Conservation (phyloP, 768 basidiomycete species). For the Infundibulicybe gibba region DNA sequence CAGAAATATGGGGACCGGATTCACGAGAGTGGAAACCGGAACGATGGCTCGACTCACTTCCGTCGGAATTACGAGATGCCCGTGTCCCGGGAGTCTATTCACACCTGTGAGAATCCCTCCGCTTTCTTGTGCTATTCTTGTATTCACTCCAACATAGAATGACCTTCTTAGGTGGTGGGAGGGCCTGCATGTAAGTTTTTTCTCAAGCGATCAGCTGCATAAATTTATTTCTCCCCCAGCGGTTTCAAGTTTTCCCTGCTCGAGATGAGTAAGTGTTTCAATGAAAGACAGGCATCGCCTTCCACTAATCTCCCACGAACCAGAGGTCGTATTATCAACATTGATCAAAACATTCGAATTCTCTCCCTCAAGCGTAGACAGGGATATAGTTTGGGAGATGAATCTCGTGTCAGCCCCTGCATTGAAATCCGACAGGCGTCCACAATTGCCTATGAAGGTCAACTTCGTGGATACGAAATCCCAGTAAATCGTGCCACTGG, state of each 20-base stretch:
- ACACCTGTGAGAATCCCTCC: slow-evolving; percentile 27
- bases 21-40: slow-evolving; percentile 50
- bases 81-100: slow-evolving; percentile 43
- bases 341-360: not conserved
- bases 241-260: slow-evolving; percentile 55
- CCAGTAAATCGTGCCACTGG: no score
- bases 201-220: not conserved
- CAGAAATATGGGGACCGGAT: slow-evolving; percentile 44
- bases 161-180: slow-evolving; percentile 40
- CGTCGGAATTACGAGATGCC: slow-evolving; percentile 27
- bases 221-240: slow-evolving; percentile 14
- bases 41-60: slow-evolving; percentile 40
- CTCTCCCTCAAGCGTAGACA: not conserved
- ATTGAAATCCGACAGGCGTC: not conserved
- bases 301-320: not conserved
- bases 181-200: slow-evolving; percentile 42
- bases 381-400: not conserved
- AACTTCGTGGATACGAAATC: not conserved
- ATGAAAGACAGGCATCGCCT: not conserved
- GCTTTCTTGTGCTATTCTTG: not conserved
- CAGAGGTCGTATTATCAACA: not conserved
- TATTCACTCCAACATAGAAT: slow-evolving; percentile 21
- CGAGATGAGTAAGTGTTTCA: slow-evolving; percentile 40
- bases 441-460: not conserved
- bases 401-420: not conserved